phyloP scores from a whole-genome alignment of 148 eudicot species.

The Vaccinium corymbosum region DNA sequence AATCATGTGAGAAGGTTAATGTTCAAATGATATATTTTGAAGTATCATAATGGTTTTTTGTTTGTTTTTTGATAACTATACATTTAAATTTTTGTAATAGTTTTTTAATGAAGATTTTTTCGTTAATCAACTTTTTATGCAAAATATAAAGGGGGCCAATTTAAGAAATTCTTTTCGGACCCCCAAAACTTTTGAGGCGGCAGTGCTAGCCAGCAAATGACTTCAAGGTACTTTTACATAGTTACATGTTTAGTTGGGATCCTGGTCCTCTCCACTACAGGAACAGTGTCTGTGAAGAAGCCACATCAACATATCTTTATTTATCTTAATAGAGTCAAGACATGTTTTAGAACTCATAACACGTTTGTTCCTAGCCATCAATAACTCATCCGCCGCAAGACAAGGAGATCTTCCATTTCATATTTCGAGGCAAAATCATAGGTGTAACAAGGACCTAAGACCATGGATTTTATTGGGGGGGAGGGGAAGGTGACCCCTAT shows the following conservation, averaged over 20 bases:
- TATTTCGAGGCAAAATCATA: background rate
- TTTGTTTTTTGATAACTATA: no score
- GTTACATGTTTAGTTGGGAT: background rate
- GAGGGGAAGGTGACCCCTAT: background rate
- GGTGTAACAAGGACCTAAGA: background rate
- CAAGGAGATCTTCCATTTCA: background rate
- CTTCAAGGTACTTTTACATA: background rate
- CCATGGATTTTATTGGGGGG: background rate
- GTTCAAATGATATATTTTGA: no score
- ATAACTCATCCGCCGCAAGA: no score
- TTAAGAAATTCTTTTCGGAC: no score
- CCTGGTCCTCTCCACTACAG: background rate
- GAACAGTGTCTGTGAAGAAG: background rate
- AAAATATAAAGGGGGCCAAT: no score
- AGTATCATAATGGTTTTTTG: no score
- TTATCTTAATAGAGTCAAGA: background rate
- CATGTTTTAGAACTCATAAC: background rate
- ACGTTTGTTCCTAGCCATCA: background rate
- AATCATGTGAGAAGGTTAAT: no score
- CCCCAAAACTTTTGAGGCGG: no score
- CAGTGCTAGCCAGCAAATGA: background rate
- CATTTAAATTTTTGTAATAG: no score
- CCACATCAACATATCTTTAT: background rate
- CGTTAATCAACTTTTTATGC: no score
- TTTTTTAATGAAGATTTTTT: no score